Percentiles rank a stretch among this genome's conserved stretches.
These are phyloP conservation scores for Teratosphaeria nubilosa DNA, from an alignment of 2,329 filamentous ascomycete genomes.

Conservation along the genomic window DNA sequence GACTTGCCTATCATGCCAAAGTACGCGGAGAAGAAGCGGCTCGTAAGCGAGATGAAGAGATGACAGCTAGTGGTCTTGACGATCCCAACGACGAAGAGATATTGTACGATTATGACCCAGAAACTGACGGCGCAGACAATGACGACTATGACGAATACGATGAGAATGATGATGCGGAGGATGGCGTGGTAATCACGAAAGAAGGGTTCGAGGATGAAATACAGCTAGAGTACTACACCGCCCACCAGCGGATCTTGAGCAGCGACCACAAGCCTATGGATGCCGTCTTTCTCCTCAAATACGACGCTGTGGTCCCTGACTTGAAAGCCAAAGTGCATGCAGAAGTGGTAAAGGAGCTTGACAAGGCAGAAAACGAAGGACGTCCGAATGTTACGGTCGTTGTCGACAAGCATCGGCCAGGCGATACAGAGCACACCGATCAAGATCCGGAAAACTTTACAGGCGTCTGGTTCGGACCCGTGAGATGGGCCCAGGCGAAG, in stretches of 20 bases:
- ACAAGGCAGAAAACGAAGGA: conserved; percentile 84
- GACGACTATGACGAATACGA: conserved; percentile 45
- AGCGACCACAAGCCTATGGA: conserved; percentile 92
- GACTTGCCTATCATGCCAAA: conserved; percentile 53
- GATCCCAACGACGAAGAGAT: conserved; percentile 69
- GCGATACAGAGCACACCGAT: conserved; percentile 32
- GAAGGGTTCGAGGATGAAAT: conserved; percentile 49
- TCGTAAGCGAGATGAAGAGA: conserved; percentile 67
- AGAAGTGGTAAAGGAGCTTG: conserved; percentile 78
- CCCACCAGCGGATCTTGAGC: conserved; percentile 79
- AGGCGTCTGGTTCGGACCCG: conserved; percentile 67
- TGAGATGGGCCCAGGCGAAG: conserved; percentile 59
- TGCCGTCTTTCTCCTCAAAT: conserved; percentile 72
- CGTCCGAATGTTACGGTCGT: conserved; percentile 63
- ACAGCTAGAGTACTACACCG: conserved; percentile 60
- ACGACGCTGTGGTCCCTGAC: conserved; percentile 76
- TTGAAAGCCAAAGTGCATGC: conserved; percentile 74
- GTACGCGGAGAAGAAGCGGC: conserved; percentile 55
- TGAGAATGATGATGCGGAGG: conserved; percentile 42
- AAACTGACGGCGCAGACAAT: conserved; percentile 54
- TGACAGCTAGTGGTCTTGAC: conserved; percentile 70
- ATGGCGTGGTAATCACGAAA: conserved; percentile 45
- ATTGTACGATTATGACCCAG: conserved; percentile 82
- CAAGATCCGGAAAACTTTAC: conserved; percentile 33
- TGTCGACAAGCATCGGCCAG: conserved; percentile 48